Evolutionary conservation across 306 rosid species (phyloP), one percentile per base, ranked within the genome.

Genomic region (Prunus mongolica): DNA sequence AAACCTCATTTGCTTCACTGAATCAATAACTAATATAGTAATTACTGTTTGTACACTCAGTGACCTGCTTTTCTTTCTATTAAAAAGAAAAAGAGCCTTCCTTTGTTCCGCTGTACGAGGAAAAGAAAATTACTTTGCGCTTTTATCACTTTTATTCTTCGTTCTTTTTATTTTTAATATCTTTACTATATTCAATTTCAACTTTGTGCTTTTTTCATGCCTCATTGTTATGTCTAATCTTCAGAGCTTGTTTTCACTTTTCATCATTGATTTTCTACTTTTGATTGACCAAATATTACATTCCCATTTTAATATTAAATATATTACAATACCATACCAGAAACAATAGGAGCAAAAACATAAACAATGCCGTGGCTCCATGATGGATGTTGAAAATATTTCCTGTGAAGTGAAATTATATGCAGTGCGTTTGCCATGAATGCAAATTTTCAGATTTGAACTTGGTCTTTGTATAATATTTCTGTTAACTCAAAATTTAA

Each of bases 81-180:
- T 61, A 60, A 32, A 32, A 47, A 49, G 18, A 8, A 8, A 75
- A 67, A 28, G 34, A 72, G 80, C 58, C 50, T 49, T 47, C 57
- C 67, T 80, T 78, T 84, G 73, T 87, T 81, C 81, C 79, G 80
- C 76, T 54, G 64, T 34, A 25, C 32, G 38, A 9, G 76, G 76
- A 82, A 79, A 85, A 84, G 79, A 67, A 72, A 72, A 77, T 78
- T 79, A 54, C 85, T 85, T 82, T 77, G 84, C 58, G 76, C 86
- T 76, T 71, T 80, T 56, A 81, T 67, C 70, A 60, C 87, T 84
- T 82, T 85, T 55, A 50, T 74, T 75, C 80, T 78, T 73, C 77
- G 34, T 80, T 68, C 24, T 83, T 75, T 50, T n/a, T 71, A 41
- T 58, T 62, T 61, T 74, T 28, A 25, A 44, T 27, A 58, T 27